Evolutionary conservation across 2,329 filamentous ascomycete genomes (phyloP).

Genomic region (Colletotrichum theobromicola): DNA sequence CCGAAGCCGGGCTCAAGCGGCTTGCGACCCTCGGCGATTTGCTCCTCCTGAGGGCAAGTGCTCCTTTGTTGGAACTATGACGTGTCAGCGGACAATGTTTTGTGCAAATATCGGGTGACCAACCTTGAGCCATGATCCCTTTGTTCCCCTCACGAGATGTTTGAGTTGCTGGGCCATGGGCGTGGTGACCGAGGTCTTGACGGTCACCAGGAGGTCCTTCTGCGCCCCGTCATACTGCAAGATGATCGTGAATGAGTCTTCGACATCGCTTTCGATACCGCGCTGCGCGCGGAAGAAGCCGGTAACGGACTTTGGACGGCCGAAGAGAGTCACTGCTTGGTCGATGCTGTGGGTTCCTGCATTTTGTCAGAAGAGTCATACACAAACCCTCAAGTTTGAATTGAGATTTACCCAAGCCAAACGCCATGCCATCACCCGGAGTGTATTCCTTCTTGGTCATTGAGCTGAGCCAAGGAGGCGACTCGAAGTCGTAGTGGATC

Average conservation of each 20-base stretch:
- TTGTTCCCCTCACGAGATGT: constrained; percentile 67
- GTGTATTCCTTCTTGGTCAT: constrained; percentile 37
- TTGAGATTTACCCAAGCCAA: constrained; percentile 49
- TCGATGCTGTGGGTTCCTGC: constrained; percentile 65
- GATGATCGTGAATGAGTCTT: constrained; percentile 60
- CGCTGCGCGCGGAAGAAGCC: constrained; percentile 62
- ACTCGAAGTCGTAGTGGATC: constrained; percentile 66
- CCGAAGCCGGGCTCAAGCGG: constrained; percentile 35
- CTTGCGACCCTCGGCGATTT: constrained; percentile 29
- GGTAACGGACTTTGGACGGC: constrained; percentile 60
- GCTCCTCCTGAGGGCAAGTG: constrained; percentile 40
- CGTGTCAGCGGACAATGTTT: not conserved
- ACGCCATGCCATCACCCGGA: constrained; percentile 45
- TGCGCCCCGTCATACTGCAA: constrained; percentile 56
- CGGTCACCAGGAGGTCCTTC: constrained; percentile 58
- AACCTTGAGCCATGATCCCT: constrained; percentile 53
- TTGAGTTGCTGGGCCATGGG: constrained; percentile 64
- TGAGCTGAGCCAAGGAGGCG: constrained; percentile 39
- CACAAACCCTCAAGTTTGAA: too few relatives aligned
- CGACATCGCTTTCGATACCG: constrained; percentile 41
- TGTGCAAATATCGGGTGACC: not conserved
- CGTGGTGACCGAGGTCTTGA: constrained; percentile 64
- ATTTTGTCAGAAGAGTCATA: not conserved
- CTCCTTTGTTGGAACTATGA: constrained; percentile 24
- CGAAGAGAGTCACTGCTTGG: constrained; percentile 63